These are phyloP conservation scores for Hsuehochloa calcarea DNA, from an alignment of 176 grass and related monocot species.

Conservation along the genomic window DNA sequence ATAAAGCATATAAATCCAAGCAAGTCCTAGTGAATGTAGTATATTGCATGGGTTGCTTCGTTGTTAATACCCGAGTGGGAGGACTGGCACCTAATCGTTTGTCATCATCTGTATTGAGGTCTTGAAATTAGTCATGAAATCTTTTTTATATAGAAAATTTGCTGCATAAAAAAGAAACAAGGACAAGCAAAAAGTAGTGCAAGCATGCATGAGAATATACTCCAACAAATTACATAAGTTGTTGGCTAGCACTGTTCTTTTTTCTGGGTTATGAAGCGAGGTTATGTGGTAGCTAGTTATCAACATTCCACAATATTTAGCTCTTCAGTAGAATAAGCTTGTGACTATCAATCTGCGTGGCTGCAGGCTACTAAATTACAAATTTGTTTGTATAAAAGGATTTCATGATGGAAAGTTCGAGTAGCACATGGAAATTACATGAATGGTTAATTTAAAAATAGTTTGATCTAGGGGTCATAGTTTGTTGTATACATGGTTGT, in stretches of 20 bases:
- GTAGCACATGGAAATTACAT: background rate
- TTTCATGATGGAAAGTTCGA: constrained; percentile 5
- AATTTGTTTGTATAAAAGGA: background rate
- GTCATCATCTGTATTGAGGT: background rate
- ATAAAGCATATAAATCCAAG: too few relatives aligned
- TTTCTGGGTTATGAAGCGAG: constrained; percentile 1
- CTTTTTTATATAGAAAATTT: too few relatives aligned
- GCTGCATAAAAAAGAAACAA: too few relatives aligned
- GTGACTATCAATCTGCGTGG: background rate
- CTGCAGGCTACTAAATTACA: background rate
- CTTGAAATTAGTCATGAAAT: background rate
- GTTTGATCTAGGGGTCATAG: background rate
- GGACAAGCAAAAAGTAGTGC: too few relatives aligned
- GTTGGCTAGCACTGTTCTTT: background rate
- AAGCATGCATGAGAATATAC: too few relatives aligned
- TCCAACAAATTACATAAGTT: background rate
- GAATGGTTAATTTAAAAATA: background rate
- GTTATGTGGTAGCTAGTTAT: background rate
- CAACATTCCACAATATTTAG: constrained; percentile 3
- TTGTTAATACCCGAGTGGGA: background rate
- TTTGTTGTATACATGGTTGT: background rate
- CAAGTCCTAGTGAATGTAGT: constrained; percentile 1
- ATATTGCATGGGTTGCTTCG: background rate
- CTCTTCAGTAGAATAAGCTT: background rate
- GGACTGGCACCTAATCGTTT: constrained; percentile 5